phyloP scores from a whole-genome alignment of 1,284 basidiomycete species.

The Marasmius tenuissimus region DNA sequence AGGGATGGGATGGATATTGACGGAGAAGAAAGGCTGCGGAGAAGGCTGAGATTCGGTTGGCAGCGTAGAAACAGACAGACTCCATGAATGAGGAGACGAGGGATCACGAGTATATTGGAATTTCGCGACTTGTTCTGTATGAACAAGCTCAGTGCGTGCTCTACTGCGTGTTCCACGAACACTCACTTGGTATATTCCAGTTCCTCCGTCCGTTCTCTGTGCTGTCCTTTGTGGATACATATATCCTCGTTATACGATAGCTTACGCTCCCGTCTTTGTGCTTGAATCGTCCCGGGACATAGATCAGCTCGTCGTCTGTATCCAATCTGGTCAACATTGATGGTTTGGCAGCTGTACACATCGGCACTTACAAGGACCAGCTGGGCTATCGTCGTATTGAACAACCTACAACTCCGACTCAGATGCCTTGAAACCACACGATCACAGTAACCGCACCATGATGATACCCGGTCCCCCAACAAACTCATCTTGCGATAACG shows the following conservation, averaged over 20 bases:
- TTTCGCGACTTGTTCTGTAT: constrained; percentile 10
- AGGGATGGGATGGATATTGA: constrained; percentile 8
- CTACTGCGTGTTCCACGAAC: neutral
- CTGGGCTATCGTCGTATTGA: constrained; percentile 10
- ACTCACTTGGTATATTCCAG: constrained; percentile 15
- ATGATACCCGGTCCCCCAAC: constrained; percentile 10
- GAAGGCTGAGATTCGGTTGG: neutral
- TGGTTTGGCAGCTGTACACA: neutral
- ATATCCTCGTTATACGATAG: neutral
- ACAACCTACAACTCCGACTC: constrained; percentile 1
- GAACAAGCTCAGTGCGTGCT: neutral
- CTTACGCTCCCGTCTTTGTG: constrained; percentile 1
- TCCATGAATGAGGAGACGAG: constrained; percentile 6
- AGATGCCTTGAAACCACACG: neutral
- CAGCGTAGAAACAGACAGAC: constrained; percentile 6
- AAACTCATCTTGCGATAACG: constrained; percentile 6
- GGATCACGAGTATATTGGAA: constrained; percentile 9
- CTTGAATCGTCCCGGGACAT: neutral
- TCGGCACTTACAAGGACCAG: neutral
- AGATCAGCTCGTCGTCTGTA: neutral
- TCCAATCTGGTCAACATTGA: neutral
- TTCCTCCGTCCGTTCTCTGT: constrained; percentile 11
- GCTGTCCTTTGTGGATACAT: constrained; percentile 1
- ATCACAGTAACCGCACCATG: neutral
- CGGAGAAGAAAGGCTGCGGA: constrained; percentile 12